Base-by-base conservation (phyloP, 495 filamentous ascomycete species). In the Chlorociboria aeruginascens region DNA sequence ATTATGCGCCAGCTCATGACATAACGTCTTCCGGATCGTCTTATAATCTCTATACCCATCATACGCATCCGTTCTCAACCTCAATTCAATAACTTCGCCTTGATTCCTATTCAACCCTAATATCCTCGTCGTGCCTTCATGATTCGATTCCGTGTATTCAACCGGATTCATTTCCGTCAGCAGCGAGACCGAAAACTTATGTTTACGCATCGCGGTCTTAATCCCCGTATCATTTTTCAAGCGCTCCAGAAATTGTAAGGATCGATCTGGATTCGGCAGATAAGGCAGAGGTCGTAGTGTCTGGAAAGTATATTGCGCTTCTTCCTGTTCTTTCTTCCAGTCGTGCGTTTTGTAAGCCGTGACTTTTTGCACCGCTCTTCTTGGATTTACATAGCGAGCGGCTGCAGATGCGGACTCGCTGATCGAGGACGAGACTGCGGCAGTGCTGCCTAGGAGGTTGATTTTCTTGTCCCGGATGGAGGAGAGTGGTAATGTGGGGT, bases 121-220 rank as follows among this genome's bases (percentile, higher is more conserved):
- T 32, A 84, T 94, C 36, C 86, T 79, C 39, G 78, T 81, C 7
- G 63, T 67, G 29, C 73, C 68, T 54, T 89, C 81, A 60, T 79
- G 78, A 12, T 77, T 84, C 0, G 61, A 53, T 41, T 69, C 55
- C 3, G 90, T 95, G 61, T 96, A 82, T 48, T 79, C 74, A 0
- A 79, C 67, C 0, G 92, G 92, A 55, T 97, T 81, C 90, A 98
- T 97, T 64, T 98, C 92, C 4, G 88, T 94, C 3, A 98, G 71
- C 13, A 96, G 63, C 0, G 79, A 80, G n/a, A 98, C 92, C 40
- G 74, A 76, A 70, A 92, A 95, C 38, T 78, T 75, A 68, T 95
- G 88, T 47, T 77, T 77, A 8, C 72, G 64, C 92, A 98, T 98
- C 12, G 79, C 73, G 20, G 79, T 66, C 48, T 77, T 77, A 66